A percentile compares a stretch with the other conserved stretches of the same genome.
Conservation (phyloP, 2,329 filamentous ascomycete species). For the Fusarium algeriense region DNA sequence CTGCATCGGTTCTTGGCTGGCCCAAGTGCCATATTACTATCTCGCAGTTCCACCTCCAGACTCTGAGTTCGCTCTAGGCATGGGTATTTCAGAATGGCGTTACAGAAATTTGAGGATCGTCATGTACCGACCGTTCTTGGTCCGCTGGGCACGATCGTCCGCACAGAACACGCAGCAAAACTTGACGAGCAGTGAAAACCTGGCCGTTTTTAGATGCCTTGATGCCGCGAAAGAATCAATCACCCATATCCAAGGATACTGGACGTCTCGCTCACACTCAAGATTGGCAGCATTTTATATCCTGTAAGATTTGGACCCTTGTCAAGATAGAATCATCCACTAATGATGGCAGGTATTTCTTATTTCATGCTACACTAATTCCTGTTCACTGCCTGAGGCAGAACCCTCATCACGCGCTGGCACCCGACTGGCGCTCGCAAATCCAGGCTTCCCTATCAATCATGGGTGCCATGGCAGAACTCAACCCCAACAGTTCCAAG, state of each 20-base stretch:
- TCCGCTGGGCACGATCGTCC: slow-evolving; percentile 25
- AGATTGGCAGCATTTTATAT: slow-evolving; percentile 32
- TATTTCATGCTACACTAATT: slow-evolving; percentile 33
- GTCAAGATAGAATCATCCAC: rapidly evolving
- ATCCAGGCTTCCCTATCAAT: slow-evolving; percentile 31
- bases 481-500: slow-evolving; percentile 39
- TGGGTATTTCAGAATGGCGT: slow-evolving; percentile 27
- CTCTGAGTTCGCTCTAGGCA: slow-evolving; percentile 21
- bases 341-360: slow-evolving; percentile 16
- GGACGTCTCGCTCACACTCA: slow-evolving; percentile 25
- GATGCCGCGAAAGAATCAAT: slow-evolving; percentile 32
- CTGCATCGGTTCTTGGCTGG: slow-evolving; percentile 31
- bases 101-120: slow-evolving; percentile 30
- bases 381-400: slow-evolving; percentile 27
- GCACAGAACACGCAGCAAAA: slow-evolving; percentile 18
- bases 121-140: slow-evolving; percentile 32
- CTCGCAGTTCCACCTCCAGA: slow-evolving; percentile 1
- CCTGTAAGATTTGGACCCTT: neutral
- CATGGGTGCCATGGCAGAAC: slow-evolving; percentile 34
- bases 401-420: slow-evolving; percentile 24
- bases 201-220: slow-evolving; percentile 29
- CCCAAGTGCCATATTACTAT: slow-evolving; percentile 33
- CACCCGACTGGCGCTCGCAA: slow-evolving; percentile 29
- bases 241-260: slow-evolving; percentile 16
- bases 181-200: slow-evolving; percentile 25